A percentile compares a stretch with the other conserved stretches of the same genome.
Evolutionary conservation across 164 flowering plant species (phyloP).

Genomic region (Magnolia sinica): DNA sequence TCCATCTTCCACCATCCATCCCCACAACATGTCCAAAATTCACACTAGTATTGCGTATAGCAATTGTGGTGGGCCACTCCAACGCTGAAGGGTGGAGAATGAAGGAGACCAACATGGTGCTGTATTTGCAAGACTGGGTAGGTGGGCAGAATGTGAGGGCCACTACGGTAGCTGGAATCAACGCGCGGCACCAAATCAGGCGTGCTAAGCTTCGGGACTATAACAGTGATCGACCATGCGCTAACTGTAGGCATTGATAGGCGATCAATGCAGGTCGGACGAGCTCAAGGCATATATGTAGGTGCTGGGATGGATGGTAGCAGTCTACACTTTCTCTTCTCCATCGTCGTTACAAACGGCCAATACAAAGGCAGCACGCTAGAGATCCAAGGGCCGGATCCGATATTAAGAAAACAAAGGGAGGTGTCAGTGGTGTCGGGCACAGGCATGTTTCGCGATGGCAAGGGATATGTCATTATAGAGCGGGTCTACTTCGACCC

Average conservation of each 20-base stretch:
- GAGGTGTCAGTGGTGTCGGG: slow-evolving; percentile 13
- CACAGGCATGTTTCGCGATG: slow-evolving; percentile 10
- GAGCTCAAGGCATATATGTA: slow-evolving; percentile 13
- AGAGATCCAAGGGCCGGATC: slow-evolving; percentile 10
- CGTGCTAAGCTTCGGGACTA: slow-evolving; percentile 2
- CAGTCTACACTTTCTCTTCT: slow-evolving; percentile 8
- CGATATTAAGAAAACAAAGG: not conserved
- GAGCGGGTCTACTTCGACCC: not conserved
- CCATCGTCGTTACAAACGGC: slow-evolving; percentile 2
- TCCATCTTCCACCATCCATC: not conserved
- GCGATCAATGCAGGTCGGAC: slow-evolving; percentile 5
- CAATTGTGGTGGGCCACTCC: not conserved
- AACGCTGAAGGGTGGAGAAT: not conserved
- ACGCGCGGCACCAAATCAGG: not conserved
- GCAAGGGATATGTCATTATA: slow-evolving; percentile 1
- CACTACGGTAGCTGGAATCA: not conserved
- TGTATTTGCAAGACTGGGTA: slow-evolving; percentile 10
- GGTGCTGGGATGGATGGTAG: not conserved
- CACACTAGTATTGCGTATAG: not conserved
- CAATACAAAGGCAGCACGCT: slow-evolving; percentile 13
- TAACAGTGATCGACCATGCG: slow-evolving; percentile 9
- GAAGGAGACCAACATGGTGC: slow-evolving; percentile 11
- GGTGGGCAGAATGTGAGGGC: slow-evolving; percentile 1
- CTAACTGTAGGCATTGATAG: slow-evolving; percentile 4
- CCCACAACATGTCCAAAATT: not conserved